These are phyloP conservation scores for Piromyces finnis DNA, from an alignment of 192 early-diverging fungal genomes.

Conservation along the genomic window DNA sequence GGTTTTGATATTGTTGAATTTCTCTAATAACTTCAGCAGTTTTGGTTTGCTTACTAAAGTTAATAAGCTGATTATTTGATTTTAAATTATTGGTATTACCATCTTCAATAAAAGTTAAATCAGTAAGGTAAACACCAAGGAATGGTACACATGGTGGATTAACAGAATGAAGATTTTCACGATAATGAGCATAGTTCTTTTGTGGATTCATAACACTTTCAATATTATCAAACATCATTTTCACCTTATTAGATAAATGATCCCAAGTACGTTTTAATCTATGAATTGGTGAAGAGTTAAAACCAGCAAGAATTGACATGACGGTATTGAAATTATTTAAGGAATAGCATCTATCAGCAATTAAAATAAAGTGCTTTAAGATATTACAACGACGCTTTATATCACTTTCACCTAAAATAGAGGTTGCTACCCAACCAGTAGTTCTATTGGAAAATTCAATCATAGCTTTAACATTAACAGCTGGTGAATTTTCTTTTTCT, in stretches of 20 bases:
- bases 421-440: constrained; percentile 72
- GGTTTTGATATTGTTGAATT: neutral
- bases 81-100: constrained; percentile 12
- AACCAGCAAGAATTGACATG: constrained; percentile 74
- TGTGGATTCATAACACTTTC: neutral
- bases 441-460: constrained; percentile 70
- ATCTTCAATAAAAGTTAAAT: constrained; percentile 81
- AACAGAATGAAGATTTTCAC: constrained; percentile 58
- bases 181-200: constrained; percentile 25
- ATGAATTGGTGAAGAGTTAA: constrained; percentile 74
- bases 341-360: constrained; percentile 49
- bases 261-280: constrained; percentile 88
- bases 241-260: constrained; percentile 16
- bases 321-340: constrained; percentile 93
- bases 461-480: constrained; percentile 73
- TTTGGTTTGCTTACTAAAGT: neutral
- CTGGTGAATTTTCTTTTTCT: constrained; percentile 27
- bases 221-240: constrained; percentile 8
- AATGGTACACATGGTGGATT: constrained; percentile 72
- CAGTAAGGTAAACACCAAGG: constrained; percentile 67
- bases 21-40: neutral
- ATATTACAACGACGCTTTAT: constrained; percentile 21
- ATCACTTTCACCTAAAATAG: constrained; percentile 53
- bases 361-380: constrained; percentile 22
- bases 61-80: neutral